phyloP scores from a whole-genome alignment of 2,329 filamentous ascomycete genomes.

The Cercospora beticola region DNA sequence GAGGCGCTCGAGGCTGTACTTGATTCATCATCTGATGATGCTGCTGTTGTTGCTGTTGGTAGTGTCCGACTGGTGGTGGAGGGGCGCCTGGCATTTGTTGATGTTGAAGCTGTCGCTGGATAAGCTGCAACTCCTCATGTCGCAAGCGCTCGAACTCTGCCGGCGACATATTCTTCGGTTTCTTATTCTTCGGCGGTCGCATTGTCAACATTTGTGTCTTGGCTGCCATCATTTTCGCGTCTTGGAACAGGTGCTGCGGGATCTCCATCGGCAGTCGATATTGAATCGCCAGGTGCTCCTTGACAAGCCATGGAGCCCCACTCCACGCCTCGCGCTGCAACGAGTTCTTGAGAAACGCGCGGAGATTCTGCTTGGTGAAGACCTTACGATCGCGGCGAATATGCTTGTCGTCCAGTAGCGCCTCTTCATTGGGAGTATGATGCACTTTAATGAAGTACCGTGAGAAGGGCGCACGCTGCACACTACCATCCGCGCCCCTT shows the following conservation, averaged over 20 bases:
- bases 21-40: conserved; percentile 20
- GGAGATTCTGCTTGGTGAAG: conserved; percentile 91
- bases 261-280: conserved; percentile 88
- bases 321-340: conserved; percentile 91
- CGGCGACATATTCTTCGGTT: conserved; percentile 25
- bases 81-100: conserved; percentile 40
- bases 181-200: conserved; percentile 28
- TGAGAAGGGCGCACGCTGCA: conserved; percentile 67
- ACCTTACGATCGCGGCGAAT: conserved; percentile 84
- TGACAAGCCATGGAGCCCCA: conserved; percentile 95
- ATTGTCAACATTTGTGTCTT: conserved; percentile 32
- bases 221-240: conserved; percentile 57
- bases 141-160: conserved; percentile 28
- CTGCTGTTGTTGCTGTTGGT: conserved; percentile 35
- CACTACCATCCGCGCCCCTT: conserved; percentile 63
- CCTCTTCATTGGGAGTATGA: conserved; percentile 65
- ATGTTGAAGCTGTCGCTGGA: conserved; percentile 23
- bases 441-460: conserved; percentile 78
- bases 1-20: conserved; percentile 49
- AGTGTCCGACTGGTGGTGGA: conserved; percentile 17
- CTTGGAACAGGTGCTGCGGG: conserved; percentile 77
- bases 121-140: conserved; percentile 22
- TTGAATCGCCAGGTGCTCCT: conserved; percentile 75
- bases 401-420: conserved; percentile 75
- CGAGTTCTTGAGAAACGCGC: conserved; percentile 92